Evolutionary conservation across 176 grass and related monocot genomes (phyloP), one percentile per base, ranked within the genome.

Genomic region (Melocanna baccifera): DNA sequence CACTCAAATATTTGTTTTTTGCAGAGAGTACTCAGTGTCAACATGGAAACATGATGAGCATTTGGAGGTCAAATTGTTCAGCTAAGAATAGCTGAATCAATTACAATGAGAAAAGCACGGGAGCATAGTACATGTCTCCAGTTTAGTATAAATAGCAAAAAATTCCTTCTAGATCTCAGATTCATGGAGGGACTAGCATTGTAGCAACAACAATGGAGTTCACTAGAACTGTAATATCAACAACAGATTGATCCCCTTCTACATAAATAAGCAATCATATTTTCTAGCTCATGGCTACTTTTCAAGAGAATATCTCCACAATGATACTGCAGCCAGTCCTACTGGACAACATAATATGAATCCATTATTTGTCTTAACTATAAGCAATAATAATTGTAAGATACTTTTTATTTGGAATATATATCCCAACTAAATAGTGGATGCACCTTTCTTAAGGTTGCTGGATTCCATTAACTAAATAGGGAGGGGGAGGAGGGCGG

Each of bases 11-110:
- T 20, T 41, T 51, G 20, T 62, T 62, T 41, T 30, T 7, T 12
- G 6, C 9, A 10, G 52, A 84, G 7, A 43, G 23, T 20, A 62
- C 37, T 7, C 26, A 19, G 20, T 15, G 30, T 62, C 20, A 10
- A 37, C 74, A 86, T 50, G 84, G 12, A 62, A 80, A 61, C 46
- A 64, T 3, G 19, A 52, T n/a, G n/a, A n/a, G n/a, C n/a, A 65
- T 62, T 53, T 65, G 16, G n/a, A 53, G 7, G 15, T 61, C 23
- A 8, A 34, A 65, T 32, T 22, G 26, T 64, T 40, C 22, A 23
- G 32, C 37, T 73, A 22, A 34, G 1, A 37, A 71, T 8, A 56
- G 28, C 56, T 10, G 52, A 62, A 71, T 40, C n/a, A n/a, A n/a
- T n/a, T n/a, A n/a, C 51, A 71, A 59, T 25, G 5, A 62, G 56